Evolutionary conservation across 805 yeast genomes (phyloP), one percentile per base, ranked within the genome.

Genomic region (Myxozyma sirexii): DNA sequence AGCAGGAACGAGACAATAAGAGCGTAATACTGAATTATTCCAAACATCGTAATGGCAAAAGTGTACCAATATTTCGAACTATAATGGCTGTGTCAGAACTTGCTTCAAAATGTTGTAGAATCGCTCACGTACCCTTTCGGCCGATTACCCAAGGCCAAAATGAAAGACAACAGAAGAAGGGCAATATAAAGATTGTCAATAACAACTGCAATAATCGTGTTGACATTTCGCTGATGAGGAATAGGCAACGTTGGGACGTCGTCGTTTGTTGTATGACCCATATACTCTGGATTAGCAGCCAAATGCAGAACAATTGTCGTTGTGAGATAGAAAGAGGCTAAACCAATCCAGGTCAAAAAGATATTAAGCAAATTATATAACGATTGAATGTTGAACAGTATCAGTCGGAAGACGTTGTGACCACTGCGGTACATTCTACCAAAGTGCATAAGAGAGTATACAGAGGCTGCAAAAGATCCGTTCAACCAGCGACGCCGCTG

Each of bases 401-500:
- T 26, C 68, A 82, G 77, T 56, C 88, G 78, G 37, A 78, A 71
- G 13, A 76, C 48, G 37, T 82, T 79, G 71, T 84, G 88, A 15
- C 80, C 74, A 5, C 85, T 79, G n/a, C 74, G 62, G 79, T 84
- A 84, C 39, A 84, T 66, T 57, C 83, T 79, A 17, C 80, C 79
- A 68, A 83, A 83, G 66, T 84, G 86, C 54, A 75, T 80, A 64
- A 84, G 73, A 1, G 83, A 71, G 65, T 83, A 83, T 45, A 83
- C 77, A 47, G 84, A 84, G 1, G 88, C 88, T 43, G 86, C 86
- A 68, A 84, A 84, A 1, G 88, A 84, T 46, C 88, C 88, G 69
- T 84, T 84, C 59, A 85, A 76, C 88, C 88, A 84, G 67, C 88
- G 78, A 69, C 88, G 78, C 64, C 88, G 78, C 71, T 84, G 88